Evolutionary conservation across 1,139 yeast species (phyloP).

Genomic region (Debaryomycetaceae sp.): DNA sequence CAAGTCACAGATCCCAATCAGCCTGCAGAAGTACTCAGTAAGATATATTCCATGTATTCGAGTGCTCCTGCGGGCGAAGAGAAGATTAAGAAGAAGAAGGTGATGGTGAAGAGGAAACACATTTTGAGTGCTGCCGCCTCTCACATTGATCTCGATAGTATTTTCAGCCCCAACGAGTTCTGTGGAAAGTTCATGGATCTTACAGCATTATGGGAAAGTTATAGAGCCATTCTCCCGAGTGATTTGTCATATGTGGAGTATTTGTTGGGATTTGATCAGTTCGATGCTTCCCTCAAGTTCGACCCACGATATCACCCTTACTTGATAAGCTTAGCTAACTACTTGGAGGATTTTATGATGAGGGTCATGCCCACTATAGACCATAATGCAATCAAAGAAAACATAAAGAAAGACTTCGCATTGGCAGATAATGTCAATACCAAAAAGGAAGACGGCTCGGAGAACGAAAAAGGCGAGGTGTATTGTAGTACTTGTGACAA

Average conservation of each 20-base stretch:
- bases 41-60: conserved; percentile 36
- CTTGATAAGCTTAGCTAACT: conserved; percentile 38
- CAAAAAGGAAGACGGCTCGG: conserved; percentile 9
- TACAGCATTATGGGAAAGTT: conserved; percentile 43
- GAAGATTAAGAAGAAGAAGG: conserved; percentile 17
- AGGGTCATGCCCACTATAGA: conserved; percentile 52
- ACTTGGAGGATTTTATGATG: conserved; percentile 43
- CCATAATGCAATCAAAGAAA: conserved; percentile 27
- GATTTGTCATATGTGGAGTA: conserved; percentile 49
- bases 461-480: conserved; percentile 31
- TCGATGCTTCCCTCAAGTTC: conserved; percentile 19
- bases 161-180: conserved; percentile 59
- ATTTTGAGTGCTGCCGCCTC: conserved; percentile 48
- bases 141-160: conserved; percentile 41
- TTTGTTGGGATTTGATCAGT: conserved; percentile 41
- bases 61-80: conserved; percentile 18
- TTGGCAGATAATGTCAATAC: conserved; percentile 9
- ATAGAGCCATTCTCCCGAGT: conserved; percentile 42
- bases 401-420: conserved; percentile 29
- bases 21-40: conserved; percentile 28
- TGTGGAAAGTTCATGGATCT: conserved; percentile 69
- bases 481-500: conserved; percentile 68
- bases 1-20: conserved; percentile 7
- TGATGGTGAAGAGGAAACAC: conserved; percentile 31
- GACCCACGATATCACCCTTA: conserved; percentile 39